Evolutionary conservation across 192 early-diverging fungal species (phyloP).

Genomic region (Thamnidium elegans): DNA sequence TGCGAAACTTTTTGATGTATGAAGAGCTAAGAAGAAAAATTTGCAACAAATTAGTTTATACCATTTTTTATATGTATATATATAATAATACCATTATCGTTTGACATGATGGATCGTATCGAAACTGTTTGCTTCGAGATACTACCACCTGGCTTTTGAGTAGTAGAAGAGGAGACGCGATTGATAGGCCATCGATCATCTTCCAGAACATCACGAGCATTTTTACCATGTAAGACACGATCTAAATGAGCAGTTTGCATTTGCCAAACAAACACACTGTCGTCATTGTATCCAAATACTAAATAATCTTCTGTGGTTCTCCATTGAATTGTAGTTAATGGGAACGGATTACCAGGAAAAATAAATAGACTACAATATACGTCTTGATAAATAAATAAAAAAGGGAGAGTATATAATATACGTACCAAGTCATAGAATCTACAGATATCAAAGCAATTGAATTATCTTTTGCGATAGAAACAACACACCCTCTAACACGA

Average conservation of each 20-base stretch:
- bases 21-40: conserved; percentile 9
- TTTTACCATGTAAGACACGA: conserved; percentile 53
- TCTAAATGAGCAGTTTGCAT: conserved; percentile 77
- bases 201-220: conserved; percentile 53
- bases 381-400: not conserved
- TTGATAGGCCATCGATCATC: conserved; percentile 52
- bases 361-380: conserved; percentile 42
- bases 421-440: conserved; percentile 69
- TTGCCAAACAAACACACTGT: conserved; percentile 74
- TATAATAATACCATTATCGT: conserved; percentile 13
- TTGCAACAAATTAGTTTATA: not conserved
- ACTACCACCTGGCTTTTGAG: conserved; percentile 2
- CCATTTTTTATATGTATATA: not conserved
- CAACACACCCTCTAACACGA: conserved; percentile 43
- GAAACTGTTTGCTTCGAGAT: conserved; percentile 6
- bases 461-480: conserved; percentile 68
- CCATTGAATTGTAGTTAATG: conserved; percentile 62
- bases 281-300: conserved; percentile 61
- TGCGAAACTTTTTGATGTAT: conserved; percentile 32
- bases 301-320: conserved; percentile 63
- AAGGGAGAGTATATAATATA: not conserved
- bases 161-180: conserved; percentile 30
- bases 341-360: conserved; percentile 59
- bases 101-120: conserved; percentile 17
- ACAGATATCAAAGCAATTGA: conserved; percentile 70